These are phyloP conservation scores for Aspergillus spinulosporus DNA, from an alignment of 2,329 filamentous ascomycete species.

Conservation along the genomic window DNA sequence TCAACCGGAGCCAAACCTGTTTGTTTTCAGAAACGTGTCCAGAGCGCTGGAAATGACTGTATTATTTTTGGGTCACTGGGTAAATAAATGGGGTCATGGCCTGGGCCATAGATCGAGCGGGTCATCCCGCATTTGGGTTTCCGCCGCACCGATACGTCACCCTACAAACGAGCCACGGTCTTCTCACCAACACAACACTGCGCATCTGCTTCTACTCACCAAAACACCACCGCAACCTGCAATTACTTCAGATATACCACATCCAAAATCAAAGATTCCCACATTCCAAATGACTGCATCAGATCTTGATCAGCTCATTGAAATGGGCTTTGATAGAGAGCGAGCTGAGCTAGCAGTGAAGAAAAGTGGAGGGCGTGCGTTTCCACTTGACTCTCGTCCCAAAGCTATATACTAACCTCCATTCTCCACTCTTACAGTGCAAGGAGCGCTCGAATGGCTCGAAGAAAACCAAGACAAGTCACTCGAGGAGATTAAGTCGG, in stretches of 20 bases:
- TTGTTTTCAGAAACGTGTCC: no score
- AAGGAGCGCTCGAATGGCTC: slow-evolving; percentile 91
- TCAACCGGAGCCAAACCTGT: no score
- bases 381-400: not conserved
- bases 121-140: slow-evolving; percentile 8
- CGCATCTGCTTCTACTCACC: no score
- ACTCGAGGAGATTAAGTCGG: slow-evolving; percentile 71
- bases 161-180: not conserved
- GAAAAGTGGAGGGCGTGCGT: slow-evolving; percentile 74
- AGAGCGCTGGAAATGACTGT: no score
- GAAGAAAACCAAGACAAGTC: slow-evolving; percentile 87
- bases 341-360: slow-evolving; percentile 81
- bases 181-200: not conserved
- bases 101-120: slow-evolving; percentile 5
- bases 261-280: not conserved
- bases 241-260: not conserved
- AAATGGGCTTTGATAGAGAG: slow-evolving; percentile 78
- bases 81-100: not conserved
- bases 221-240: not conserved
- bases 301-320: slow-evolving; percentile 62
- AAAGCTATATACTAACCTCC: slow-evolving; percentile 16
- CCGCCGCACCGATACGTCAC: slow-evolving; percentile 14
- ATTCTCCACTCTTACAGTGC: slow-evolving; percentile 55
- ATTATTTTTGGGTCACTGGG: not conserved
- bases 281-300: slow-evolving; percentile 40